Evolutionary conservation across 768 basidiomycete genomes (phyloP), one percentile per base, ranked within the genome.

Genomic region (Auricularia auricula-judae): DNA sequence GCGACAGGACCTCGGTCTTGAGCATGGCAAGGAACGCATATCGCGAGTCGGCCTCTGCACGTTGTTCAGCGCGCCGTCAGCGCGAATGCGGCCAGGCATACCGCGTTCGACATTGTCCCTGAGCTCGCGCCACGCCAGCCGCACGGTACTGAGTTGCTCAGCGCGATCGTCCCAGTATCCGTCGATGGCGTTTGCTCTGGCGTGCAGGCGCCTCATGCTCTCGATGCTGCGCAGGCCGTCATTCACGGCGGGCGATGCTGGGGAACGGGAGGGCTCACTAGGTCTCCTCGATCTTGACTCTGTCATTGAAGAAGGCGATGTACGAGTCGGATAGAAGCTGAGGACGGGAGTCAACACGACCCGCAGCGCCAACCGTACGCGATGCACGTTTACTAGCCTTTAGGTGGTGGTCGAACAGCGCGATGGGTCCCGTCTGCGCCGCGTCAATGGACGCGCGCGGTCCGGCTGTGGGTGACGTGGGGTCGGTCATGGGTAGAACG

Each of bases 61-160:
- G 61, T 65, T 58, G 10, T 33, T 35, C 34, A 23, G 39, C 36
- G 11, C 63, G 5, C 5, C 44, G 34, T 59, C n/a, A 56, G 34
- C 63, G 14, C 21, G 60, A 14, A 14, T 59, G 36, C 21, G 33
- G 61, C 65, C 44, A 51, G 4, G 35, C 79, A 61, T 65, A 86
- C 89, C 89, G 80, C 93, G 78, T 71, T 93, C 91, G 33, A 93
- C 76, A 70, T 88, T 93, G 71, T 96, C 93, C 47, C 89, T 79
- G 11, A 93, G 81, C 74, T 97, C 93, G 21, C 76, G 76, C 93
- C 93, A 97, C 23, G 85, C 91, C 64, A 79, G 80, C 64, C 92
- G 81, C 23, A 86, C 79, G 10, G 66, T 29, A 59, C 86, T 84
- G 67, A 75, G 85, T 63, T 83, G 72, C 64, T 89, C 85, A 44